phyloP scores from a whole-genome alignment of 1,284 basidiomycete genomes.

The Xerocomus nothofagi region DNA sequence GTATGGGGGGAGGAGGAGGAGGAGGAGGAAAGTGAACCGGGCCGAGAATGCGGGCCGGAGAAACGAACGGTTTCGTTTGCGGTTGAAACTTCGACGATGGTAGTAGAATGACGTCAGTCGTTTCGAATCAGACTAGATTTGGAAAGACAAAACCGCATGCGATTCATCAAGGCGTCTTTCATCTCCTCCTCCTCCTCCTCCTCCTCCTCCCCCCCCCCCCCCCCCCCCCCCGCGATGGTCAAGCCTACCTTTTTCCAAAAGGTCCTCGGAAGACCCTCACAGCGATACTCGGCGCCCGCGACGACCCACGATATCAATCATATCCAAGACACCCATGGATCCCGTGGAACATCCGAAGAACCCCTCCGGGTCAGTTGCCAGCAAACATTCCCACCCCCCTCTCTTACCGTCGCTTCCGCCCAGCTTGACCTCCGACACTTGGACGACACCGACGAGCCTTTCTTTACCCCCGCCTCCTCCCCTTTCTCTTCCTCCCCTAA shows the following conservation, averaged over 20 bases:
- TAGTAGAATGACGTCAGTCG: slow-evolving; percentile 20
- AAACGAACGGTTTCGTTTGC: slow-evolving; percentile 13
- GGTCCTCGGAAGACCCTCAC: slow-evolving; percentile 32
- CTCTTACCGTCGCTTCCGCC: slow-evolving; percentile 8
- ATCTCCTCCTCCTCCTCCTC: slow-evolving; percentile 4
- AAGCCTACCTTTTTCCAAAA: slow-evolving; percentile 34
- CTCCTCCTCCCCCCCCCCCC: not conserved
- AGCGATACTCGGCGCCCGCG: slow-evolving; percentile 25
- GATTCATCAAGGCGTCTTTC: slow-evolving; percentile 5
- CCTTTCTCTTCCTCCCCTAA: slow-evolving; percentile 17
- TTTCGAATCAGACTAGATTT: slow-evolving; percentile 28
- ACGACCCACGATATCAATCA: slow-evolving; percentile 4
- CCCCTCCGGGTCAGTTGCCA: slow-evolving; percentile 21
- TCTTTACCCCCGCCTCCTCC: slow-evolving; percentile 35
- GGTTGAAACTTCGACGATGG: not conserved
- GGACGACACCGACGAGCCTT: slow-evolving; percentile 29
- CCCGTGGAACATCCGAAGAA: slow-evolving; percentile 16
- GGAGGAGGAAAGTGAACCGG: slow-evolving; percentile 37
- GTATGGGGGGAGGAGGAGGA: slow-evolving; percentile 44
- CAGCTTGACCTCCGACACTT: slow-evolving; percentile 23
- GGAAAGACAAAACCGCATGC: slow-evolving; percentile 27
- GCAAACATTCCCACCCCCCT: not conserved
- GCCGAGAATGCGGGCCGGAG: slow-evolving; percentile 5
- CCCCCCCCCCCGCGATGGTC: slow-evolving; percentile 18
- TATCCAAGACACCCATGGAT: slow-evolving; percentile 5